Percentiles rank a stretch among this genome's conserved stretches.
Evolutionary conservation across 257 asterid genomes (phyloP).

Genomic region (Ilex asprella): DNA sequence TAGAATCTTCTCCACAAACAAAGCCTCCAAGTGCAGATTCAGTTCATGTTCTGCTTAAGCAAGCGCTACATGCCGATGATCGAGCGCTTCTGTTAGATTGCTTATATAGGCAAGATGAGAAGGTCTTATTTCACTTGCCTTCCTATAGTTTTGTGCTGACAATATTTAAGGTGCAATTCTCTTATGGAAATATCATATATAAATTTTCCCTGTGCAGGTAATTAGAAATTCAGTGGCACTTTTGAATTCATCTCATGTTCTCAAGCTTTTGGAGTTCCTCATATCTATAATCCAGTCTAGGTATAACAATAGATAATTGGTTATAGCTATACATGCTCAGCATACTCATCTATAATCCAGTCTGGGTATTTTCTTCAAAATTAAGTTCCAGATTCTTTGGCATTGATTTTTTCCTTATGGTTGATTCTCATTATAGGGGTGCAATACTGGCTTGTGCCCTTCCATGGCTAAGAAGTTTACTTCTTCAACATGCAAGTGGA

Average conservation of each 20-base stretch:
- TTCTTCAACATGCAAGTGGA: constrained; percentile 79
- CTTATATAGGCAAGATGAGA: constrained; percentile 78
- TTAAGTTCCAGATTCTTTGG: background rate
- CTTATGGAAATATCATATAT: constrained; percentile 11
- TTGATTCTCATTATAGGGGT: constrained; percentile 52
- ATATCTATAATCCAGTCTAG: constrained; percentile 60
- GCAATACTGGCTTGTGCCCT: constrained; percentile 83
- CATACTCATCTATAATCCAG: too few species aligned
- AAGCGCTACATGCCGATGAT: constrained; percentile 85
- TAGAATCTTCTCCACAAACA: constrained; percentile 20
- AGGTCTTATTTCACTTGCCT: constrained; percentile 35
- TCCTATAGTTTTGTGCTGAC: too few species aligned
- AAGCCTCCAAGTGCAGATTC: constrained; percentile 96
- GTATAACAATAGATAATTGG: constrained; percentile 23
- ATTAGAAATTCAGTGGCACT: constrained; percentile 60
- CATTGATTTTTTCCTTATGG: background rate
- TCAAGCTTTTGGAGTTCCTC: constrained; percentile 70
- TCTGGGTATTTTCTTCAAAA: too few species aligned
- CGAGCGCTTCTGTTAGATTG: constrained; percentile 75
- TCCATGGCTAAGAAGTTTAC: constrained; percentile 83
- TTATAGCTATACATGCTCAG: too few species aligned
- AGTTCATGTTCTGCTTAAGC: constrained; percentile 73
- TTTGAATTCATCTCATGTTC: constrained; percentile 79
- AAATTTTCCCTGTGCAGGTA: constrained; percentile 41
- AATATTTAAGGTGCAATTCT: background rate